These are phyloP conservation scores for Eutrema heterophyllum DNA, from an alignment of 345 rosid genomes.

Conservation along the genomic window DNA sequence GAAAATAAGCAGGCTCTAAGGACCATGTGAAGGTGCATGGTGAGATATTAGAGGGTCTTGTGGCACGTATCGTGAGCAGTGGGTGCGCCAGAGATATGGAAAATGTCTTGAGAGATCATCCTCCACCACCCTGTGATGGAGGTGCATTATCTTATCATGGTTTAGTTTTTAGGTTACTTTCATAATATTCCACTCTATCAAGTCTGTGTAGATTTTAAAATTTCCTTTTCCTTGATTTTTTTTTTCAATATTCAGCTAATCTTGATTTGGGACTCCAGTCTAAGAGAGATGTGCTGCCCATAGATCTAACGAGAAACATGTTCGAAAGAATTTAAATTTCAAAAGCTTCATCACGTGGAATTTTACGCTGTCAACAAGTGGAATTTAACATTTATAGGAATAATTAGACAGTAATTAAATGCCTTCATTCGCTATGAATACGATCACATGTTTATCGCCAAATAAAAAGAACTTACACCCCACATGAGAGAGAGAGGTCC, in stretches of 20 bases:
- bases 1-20: slow-evolving; percentile 54
- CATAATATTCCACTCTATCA: background rate
- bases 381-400: too few relatives aligned
- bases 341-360: background rate
- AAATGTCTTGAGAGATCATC: slow-evolving; percentile 63
- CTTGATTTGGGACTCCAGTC: slow-evolving; percentile 74
- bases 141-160: slow-evolving; percentile 39
- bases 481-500: too few relatives aligned
- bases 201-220: background rate
- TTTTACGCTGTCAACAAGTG: background rate
- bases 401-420: too few relatives aligned
- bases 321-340: slow-evolving; percentile 11
- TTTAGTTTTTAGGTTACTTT: background rate
- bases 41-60: slow-evolving; percentile 98
- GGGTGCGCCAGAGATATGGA: slow-evolving; percentile 76
- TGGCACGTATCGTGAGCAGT: slow-evolving; percentile 84
- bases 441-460: too few relatives aligned
- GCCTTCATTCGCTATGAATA: too few relatives aligned
- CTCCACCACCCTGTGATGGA: slow-evolving; percentile 59
- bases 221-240: background rate
- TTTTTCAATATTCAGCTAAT: slow-evolving; percentile 39
- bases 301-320: slow-evolving; percentile 92
- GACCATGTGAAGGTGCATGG: slow-evolving; percentile 85
- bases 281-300: slow-evolving; percentile 85
- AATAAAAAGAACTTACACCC: too few relatives aligned